Percentiles rank a stretch among this genome's conserved stretches.
phyloP scores from a whole-genome alignment of 225 moss, liverwort and hornwort genomes.

The Asterella californica region DNA sequence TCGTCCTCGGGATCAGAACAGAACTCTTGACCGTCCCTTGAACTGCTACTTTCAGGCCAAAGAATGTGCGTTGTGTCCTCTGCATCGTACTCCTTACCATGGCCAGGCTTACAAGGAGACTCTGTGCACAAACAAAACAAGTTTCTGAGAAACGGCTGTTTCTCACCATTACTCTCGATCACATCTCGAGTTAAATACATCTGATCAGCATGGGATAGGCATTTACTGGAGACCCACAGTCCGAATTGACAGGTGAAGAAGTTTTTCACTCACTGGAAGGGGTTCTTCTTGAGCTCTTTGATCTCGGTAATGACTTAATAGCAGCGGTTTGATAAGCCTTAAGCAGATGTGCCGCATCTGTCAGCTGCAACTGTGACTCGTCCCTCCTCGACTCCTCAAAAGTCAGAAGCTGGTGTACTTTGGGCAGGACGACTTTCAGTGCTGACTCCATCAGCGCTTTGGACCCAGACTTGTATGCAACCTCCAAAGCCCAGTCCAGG shows the following conservation, averaged over 20 bases:
- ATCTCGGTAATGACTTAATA: neutral
- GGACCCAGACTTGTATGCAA: conserved; percentile 19
- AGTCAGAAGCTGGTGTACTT: conserved; percentile 16
- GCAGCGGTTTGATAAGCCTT: conserved; percentile 11
- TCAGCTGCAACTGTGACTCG: neutral
- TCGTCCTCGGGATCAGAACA: conserved; percentile 8
- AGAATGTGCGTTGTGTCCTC: neutral
- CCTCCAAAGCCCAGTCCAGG: conserved; percentile 18
- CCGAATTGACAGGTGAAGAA: neutral
- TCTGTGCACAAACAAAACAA: conserved; percentile 8
- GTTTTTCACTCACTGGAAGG: neutral
- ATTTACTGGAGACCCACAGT: neutral
- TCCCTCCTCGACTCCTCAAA: neutral
- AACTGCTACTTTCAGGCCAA: conserved; percentile 18
- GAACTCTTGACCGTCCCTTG: conserved; percentile 1
- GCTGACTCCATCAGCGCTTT: conserved; percentile 15
- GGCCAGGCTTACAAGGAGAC: conserved; percentile 8
- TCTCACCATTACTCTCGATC: neutral
- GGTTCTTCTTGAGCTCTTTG: neutral
- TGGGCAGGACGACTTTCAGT: conserved; percentile 10
- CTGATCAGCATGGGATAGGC: neutral
- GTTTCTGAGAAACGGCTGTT: neutral
- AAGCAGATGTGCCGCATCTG: neutral
- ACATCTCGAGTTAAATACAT: neutral
- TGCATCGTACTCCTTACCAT: conserved; percentile 8